These are phyloP conservation scores for Yamagishiella unicocca DNA, from an alignment of 139 green algal genomes.

Conservation along the genomic window DNA sequence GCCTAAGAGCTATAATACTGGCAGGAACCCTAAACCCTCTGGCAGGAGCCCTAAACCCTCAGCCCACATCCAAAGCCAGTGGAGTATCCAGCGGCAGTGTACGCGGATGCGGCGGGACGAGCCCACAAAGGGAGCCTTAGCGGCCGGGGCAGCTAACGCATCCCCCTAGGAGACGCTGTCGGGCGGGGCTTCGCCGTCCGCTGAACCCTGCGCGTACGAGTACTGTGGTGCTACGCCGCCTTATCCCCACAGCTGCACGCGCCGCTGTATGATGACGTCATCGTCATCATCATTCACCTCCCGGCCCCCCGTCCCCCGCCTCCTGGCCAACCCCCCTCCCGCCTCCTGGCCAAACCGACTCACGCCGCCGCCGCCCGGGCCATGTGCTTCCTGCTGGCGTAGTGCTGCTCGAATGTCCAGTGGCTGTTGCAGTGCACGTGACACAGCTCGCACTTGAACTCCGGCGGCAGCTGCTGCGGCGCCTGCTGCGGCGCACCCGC, in stretches of 20 bases:
- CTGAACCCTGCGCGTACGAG: not conserved
- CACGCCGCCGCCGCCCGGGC: slow-evolving; percentile 1
- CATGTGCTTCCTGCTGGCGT: slow-evolving; percentile 60
- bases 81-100: too few species aligned
- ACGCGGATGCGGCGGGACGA: too few species aligned
- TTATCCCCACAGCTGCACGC: not conserved
- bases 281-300: not conserved
- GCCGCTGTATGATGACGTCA: not conserved
- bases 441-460: slow-evolving; percentile 61
- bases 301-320: too few species aligned
- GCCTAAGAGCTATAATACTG: too few species aligned
- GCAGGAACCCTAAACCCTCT: too few species aligned
- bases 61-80: too few species aligned
- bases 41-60: too few species aligned
- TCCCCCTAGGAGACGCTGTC: too few species aligned
- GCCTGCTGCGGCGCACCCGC: not conserved
- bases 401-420: slow-evolving; percentile 69
- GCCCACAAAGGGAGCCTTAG: too few species aligned
- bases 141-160: too few species aligned
- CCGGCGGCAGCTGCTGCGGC: slow-evolving; percentile 4
- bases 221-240: not conserved
- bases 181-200: too few species aligned
- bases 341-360: not conserved
- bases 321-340: not conserved
- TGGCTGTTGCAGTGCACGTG: slow-evolving; percentile 63